phyloP scores from a whole-genome alignment of 352 stramenopile genomes.

The Pythium chondricola region DNA sequence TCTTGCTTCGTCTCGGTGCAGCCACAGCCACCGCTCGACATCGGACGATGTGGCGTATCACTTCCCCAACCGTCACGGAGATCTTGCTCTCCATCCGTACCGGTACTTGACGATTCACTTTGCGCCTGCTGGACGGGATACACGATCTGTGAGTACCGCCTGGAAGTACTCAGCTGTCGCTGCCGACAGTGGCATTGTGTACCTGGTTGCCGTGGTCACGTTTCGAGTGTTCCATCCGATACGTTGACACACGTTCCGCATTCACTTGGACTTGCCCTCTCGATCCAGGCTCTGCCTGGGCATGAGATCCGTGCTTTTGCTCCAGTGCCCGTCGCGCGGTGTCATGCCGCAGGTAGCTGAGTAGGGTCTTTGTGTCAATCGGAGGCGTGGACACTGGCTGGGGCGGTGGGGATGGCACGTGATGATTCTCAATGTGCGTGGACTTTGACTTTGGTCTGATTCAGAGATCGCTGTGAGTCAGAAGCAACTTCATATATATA shows the following conservation, averaged over 20 bases:
- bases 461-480: neutral
- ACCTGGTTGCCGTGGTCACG: too few relatives aligned
- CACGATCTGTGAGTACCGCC: too few relatives aligned
- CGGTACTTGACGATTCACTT: too few relatives aligned
- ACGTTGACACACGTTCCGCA: too few relatives aligned
- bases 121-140: too few relatives aligned
- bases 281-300: too few relatives aligned
- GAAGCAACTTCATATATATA: neutral
- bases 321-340: conserved; percentile 1
- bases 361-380: conserved; percentile 12
- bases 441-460: conserved; percentile 1
- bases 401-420: conserved; percentile 2
- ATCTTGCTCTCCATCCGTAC: neutral
- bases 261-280: too few relatives aligned
- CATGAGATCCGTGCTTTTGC: too few relatives aligned
- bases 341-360: conserved; percentile 9
- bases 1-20: conserved; percentile 14
- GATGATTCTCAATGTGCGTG: conserved; percentile 14
- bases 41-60: neutral
- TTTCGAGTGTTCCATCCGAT: too few relatives aligned
- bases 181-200: too few relatives aligned
- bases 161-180: too few relatives aligned
- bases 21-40: conserved; percentile 1
- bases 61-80: neutral
- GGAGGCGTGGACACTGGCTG: neutral